Conservation (phyloP, 208 protist species). For the Leishmania major region DNA sequence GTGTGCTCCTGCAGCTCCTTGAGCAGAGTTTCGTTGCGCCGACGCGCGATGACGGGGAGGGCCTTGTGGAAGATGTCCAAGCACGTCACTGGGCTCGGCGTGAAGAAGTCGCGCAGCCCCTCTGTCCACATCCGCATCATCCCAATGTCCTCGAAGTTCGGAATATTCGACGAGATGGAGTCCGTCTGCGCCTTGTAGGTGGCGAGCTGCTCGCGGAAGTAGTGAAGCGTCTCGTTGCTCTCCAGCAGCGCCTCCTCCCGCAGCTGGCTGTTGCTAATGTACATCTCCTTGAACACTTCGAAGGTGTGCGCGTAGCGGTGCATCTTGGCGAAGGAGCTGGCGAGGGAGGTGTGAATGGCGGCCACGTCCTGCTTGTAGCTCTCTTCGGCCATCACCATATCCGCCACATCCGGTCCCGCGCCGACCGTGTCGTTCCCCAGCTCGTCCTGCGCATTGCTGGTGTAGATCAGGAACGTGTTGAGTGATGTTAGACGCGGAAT, state of each 20-base stretch:
- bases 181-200: constrained; percentile 90
- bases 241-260: constrained; percentile 62
- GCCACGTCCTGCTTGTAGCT: constrained; percentile 82
- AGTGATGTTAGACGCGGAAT: constrained; percentile 86
- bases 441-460: constrained; percentile 70
- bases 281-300: constrained; percentile 89
- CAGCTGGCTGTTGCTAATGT: constrained; percentile 81
- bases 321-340: constrained; percentile 75
- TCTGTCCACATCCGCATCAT: constrained; percentile 87
- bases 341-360: constrained; percentile 71
- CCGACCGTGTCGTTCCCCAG: constrained; percentile 56
- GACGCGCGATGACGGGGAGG: constrained; percentile 91
- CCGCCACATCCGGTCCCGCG: constrained; percentile 85
- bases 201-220: constrained; percentile 85
- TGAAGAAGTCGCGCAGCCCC: constrained; percentile 88
- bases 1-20: constrained; percentile 86
- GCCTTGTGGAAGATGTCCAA: constrained; percentile 86
- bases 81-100: constrained; percentile 88
- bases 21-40: constrained; percentile 89
- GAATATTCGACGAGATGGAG: constrained; percentile 86
- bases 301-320: constrained; percentile 83
- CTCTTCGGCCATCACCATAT: constrained; percentile 91
- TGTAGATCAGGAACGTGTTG: constrained; percentile 92
- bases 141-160: constrained; percentile 83
- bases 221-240: constrained; percentile 74